Evolutionary conservation across 495 filamentous ascomycete species (phyloP).

Genomic region (Penicillium odoratum): DNA sequence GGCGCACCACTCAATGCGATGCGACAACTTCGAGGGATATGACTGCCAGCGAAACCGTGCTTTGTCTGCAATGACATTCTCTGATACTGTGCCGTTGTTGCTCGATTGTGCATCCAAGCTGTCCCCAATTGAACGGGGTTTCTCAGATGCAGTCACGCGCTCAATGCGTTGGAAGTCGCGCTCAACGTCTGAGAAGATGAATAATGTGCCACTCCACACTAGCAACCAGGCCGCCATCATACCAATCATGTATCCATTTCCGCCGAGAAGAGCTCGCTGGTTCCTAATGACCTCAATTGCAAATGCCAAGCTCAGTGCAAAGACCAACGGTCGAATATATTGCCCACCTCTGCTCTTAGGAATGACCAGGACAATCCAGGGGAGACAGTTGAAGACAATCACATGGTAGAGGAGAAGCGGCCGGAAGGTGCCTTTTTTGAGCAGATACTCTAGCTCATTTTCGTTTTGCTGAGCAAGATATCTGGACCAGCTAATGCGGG

Average conservation of each 20-base stretch:
- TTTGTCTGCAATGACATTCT: neutral
- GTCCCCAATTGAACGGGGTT: neutral
- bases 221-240: conserved; percentile 64
- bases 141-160: conserved; percentile 14
- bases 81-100: neutral
- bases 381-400: conserved; percentile 30
- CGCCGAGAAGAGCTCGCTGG: conserved; percentile 56
- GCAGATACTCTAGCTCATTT: conserved; percentile 22
- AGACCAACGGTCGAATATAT: conserved; percentile 53
- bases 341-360: conserved; percentile 23
- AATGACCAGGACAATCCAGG: conserved; percentile 36
- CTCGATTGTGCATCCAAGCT: neutral
- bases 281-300: conserved; percentile 39
- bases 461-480: conserved; percentile 21
- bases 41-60: conserved; percentile 61
- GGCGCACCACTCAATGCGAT: conserved; percentile 70
- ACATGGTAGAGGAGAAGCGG: conserved; percentile 43
- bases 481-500: conserved; percentile 20
- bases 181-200: conserved; percentile 67
- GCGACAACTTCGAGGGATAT: conserved; percentile 60
- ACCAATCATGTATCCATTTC: conserved; percentile 66
- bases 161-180: conserved; percentile 67
- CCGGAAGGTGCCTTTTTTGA: conserved; percentile 34
- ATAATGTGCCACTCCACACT: conserved; percentile 61
- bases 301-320: conserved; percentile 50